Conservation (phyloP, 768 basidiomycete genomes). For the Mycena pura region DNA sequence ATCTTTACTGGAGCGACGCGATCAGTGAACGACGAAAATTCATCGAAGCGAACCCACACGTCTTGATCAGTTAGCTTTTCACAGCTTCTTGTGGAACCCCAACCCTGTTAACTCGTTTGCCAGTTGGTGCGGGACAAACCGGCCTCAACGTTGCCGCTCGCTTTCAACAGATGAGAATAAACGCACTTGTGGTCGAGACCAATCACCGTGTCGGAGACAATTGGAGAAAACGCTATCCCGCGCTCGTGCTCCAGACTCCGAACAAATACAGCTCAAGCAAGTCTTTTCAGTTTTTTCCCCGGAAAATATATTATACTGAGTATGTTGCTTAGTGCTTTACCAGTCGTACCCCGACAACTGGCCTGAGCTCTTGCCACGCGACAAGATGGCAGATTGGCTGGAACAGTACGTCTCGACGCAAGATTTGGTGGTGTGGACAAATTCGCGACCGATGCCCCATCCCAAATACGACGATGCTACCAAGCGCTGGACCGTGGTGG, state of each 20-base stretch:
- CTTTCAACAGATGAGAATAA: slow-evolving; percentile 48
- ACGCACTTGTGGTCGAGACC: slow-evolving; percentile 45
- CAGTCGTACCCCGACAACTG: slow-evolving; percentile 45
- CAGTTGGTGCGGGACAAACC: slow-evolving; percentile 53
- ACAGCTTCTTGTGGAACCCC: not conserved
- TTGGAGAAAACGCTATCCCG: slow-evolving; percentile 52
- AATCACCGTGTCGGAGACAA: slow-evolving; percentile 44
- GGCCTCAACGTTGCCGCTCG: slow-evolving; percentile 52
- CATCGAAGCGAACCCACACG: slow-evolving; percentile 28
- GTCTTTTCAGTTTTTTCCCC: slow-evolving; percentile 20
- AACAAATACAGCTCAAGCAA: slow-evolving; percentile 22
- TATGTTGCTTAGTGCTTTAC: slow-evolving; percentile 43
- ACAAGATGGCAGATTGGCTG: slow-evolving; percentile 52
- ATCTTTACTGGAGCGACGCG: slow-evolving; percentile 20
- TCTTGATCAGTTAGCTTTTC: slow-evolving; percentile 25
- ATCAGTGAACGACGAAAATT: slow-evolving; percentile 11
- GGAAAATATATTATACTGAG: not conserved
- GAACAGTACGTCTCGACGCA: slow-evolving; percentile 48
- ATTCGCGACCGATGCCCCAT: slow-evolving; percentile 36
- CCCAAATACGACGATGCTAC: slow-evolving; percentile 41
- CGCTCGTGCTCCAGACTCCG: slow-evolving; percentile 51
- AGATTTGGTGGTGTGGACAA: slow-evolving; percentile 53
- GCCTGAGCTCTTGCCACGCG: slow-evolving; percentile 48
- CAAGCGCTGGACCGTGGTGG: slow-evolving; percentile 42
- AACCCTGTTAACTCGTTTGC: no score